Base-by-base conservation (phyloP, 106 monocot genomes). In the Platanthera guangdongensis region DNA sequence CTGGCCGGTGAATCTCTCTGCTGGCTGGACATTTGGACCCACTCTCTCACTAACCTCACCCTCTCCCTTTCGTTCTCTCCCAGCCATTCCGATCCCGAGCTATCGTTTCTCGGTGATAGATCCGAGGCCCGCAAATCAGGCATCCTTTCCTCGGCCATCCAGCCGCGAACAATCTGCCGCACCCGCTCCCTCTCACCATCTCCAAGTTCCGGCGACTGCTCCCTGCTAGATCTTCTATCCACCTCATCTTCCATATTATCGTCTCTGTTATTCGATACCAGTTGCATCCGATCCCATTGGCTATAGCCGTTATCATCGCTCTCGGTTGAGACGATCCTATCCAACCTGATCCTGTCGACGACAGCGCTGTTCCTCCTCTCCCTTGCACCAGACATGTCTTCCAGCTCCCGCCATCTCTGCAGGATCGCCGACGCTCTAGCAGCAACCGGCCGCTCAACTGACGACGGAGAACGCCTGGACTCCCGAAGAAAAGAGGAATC, bases 1-100 rank as follows among this genome's bases (percentile, higher is more conserved):
- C 71, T 57, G 32, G 73, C 80, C 15, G 82, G 76, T 8, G 77
- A 54, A 52, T 88, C 90, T 65, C 90, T 90, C 77, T 87, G 83
- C 75, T 87, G 87, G 78, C 88, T 94, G 2, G 88, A 81, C 88
- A 73, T 88, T 74, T 88, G 91, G 64, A 97, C 87, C 87, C 89
- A 87, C 78, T 93, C 93, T 75, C 96, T 85, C 74, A 91, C 96
- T 28, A 87, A 64, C 85, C 93, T 84, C 78, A 97, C 96, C 50
- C 96, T 79, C 82, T 97, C 88, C 18, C 96, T 82, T 76, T 93
- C 96, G 5, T 74, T 93, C 84, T 97, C 96, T 0, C 96, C 96
- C 4, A 97, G 86, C 93, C 87, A 89, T 77, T 93, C 96, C 30
- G 77, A 83, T 69, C 89, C 79, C 0, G 85, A 84, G 77, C 84